Percentiles rank a stretch among this genome's conserved stretches.
These are phyloP conservation scores for Euphorbia pulcherrima DNA, from an alignment of 345 rosid genomes.

Conservation along the genomic window DNA sequence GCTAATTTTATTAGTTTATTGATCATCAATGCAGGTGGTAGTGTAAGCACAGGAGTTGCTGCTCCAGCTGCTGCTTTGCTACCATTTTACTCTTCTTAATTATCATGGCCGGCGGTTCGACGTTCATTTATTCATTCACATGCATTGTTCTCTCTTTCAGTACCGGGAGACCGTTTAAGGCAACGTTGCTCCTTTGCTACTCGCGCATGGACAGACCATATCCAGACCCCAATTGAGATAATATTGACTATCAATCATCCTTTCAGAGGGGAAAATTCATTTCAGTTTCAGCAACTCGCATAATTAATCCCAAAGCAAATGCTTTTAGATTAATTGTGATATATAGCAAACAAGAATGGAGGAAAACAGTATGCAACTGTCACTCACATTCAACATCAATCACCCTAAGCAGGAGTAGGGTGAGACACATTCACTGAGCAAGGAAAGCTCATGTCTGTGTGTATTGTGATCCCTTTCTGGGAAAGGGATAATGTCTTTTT, in stretches of 20 bases:
- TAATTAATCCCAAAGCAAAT: background rate
- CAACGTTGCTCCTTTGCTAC: background rate
- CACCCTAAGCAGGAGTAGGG: background rate
- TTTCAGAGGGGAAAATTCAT: background rate
- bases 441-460: background rate
- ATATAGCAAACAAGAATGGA: background rate
- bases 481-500: background rate
- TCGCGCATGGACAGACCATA: background rate
- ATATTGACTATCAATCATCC: background rate
- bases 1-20: background rate
- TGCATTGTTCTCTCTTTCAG: background rate
- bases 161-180: background rate
- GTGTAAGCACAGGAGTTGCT: background rate
- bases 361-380: background rate
- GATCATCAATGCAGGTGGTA: constrained; percentile 4
- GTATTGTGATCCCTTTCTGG: background rate
- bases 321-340: background rate
- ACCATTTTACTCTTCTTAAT: constrained; percentile 9
- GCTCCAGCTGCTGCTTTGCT: constrained; percentile 6
- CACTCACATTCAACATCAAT: background rate
- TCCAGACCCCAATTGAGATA: background rate
- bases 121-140: background rate
- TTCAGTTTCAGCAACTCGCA: background rate
- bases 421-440: constrained; percentile 4
- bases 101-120: background rate